Evolutionary conservation across 257 asterid genomes (phyloP), one percentile per base, ranked within the genome.

Genomic region (Ilex asprella): DNA sequence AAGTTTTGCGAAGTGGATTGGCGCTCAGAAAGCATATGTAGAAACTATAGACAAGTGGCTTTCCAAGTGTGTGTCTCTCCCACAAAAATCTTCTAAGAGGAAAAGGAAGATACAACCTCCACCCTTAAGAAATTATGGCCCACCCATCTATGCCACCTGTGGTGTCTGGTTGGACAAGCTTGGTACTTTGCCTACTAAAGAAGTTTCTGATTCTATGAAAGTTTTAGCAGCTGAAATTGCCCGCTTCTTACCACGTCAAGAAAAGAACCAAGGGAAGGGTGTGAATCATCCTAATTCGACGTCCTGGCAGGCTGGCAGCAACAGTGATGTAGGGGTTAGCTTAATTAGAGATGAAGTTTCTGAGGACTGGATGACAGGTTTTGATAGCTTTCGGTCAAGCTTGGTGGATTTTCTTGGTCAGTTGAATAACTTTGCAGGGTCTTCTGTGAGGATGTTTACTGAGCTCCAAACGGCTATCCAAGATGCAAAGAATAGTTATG

Each of bases 41-140:
- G 96, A 87, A 62, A 70, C 90, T 31, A 89, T 93, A 46, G 74
- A 93, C 16, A 79, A 84, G 70, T 93, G 99, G 97, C 99, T 93
- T 61, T 56, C 64, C 64, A 93, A 89, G 68, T 93, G 95, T 7
- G 96, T 89, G 6, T 53, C 71, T 31, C 79, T 76, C 52, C 79
- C 76, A 2, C 80, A 82, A 70, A 84, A 72, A 21, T 68, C 84
- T 14, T 74, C 99, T 64, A 82, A 79, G 76, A 78, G 91, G 69
- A 84, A 82, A 71, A 84, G 81, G 55, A 78, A 85, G 68, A 52
- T 9, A 56, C 80, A 56, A 16, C 84, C 78, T 41, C 89, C 84
- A 3, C 83, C 84, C 12, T 68, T 82, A 39, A 70, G 90, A 41
- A 51, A 85, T 75, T 39, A 6, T 30, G 99, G 97, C n/a, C 99